phyloP scores from a whole-genome alignment of 768 basidiomycete species.

The Mycena vulgaris region DNA sequence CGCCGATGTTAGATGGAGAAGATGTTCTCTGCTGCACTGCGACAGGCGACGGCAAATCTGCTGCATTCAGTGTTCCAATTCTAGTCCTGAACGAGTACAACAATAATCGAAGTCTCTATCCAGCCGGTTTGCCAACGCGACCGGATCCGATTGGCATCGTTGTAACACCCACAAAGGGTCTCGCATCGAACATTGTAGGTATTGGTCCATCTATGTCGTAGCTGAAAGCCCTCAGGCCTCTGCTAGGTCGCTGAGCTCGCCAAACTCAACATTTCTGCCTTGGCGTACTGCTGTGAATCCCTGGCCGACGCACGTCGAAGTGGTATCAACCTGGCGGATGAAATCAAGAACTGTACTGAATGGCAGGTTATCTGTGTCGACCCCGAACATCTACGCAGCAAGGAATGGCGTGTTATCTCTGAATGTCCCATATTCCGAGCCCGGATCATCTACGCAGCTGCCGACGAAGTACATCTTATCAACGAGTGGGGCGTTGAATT shows the following conservation, averaged over 20 bases:
- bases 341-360: neutral
- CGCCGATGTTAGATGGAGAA: too few species aligned
- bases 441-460: too few species aligned
- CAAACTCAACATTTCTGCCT: neutral
- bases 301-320: neutral
- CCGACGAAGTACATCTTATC: too few species aligned
- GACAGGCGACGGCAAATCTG: too few species aligned
- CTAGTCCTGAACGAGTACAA: too few species aligned
- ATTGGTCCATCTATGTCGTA: neutral
- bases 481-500: too few species aligned
- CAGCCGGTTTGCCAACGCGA: too few species aligned
- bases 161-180: neutral
- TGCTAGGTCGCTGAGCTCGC: neutral
- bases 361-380: constrained; percentile 9
- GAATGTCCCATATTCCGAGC: neutral
- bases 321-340: neutral
- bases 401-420: neutral
- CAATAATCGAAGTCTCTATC: too few species aligned
- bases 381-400: neutral
- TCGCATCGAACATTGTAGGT: neutral
- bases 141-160: too few species aligned
- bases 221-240: neutral
- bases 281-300: neutral
- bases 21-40: too few species aligned
- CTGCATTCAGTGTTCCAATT: too few species aligned